Base-by-base conservation (phyloP, 2,329 filamentous ascomycete genomes). In the Cercospora brassicicola region DNA sequence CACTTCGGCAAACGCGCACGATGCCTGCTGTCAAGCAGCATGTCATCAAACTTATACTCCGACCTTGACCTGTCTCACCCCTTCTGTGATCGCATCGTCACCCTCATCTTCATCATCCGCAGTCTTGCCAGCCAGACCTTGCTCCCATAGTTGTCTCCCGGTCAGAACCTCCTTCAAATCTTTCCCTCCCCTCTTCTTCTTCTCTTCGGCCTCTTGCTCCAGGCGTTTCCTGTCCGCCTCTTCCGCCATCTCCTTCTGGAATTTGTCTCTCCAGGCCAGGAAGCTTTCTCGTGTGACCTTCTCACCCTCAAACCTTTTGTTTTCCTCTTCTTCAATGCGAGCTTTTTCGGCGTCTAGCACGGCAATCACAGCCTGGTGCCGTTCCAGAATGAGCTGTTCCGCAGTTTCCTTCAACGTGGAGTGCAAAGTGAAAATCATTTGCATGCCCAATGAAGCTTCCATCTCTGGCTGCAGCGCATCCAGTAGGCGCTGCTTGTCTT, bases 361-460 rank as follows among this genome's bases (percentile, higher is more conserved):
- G 1, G 83, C 85, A 73, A 87, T 82, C 15, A 84, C 86, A 8
- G 84, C 90, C 67, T 88, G 87, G 76, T 89, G 88, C 56, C 95
- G 89, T 70, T 93, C 89, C 15, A 85, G 81, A 73, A 98, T 89
- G 67, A 99, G 86, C 73, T 89, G 86, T 82, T 99, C 95, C n/a
- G 94, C 94, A 62, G 87, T 86, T 67, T 99, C 95, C 78, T 97
- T 98, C 68, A 99, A 82, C 0, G 91, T 88, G 13, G 91, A 92
- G 64, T 96, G 91, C 26, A 99, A 83, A 0, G 94, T 93, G 81
- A 98, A 99, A 1, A 99, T 84, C 95, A 99, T 99, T 65, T 93
- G 92, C 90, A 98, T 98, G 70, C 95, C 95, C 68, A 98, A 82
- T 74, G 94, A 98, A 80, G 99, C 95, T 78, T 95, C 90, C 39